phyloP scores from a whole-genome alignment of 768 basidiomycete genomes.

The Psilocybe subaeruginosa region DNA sequence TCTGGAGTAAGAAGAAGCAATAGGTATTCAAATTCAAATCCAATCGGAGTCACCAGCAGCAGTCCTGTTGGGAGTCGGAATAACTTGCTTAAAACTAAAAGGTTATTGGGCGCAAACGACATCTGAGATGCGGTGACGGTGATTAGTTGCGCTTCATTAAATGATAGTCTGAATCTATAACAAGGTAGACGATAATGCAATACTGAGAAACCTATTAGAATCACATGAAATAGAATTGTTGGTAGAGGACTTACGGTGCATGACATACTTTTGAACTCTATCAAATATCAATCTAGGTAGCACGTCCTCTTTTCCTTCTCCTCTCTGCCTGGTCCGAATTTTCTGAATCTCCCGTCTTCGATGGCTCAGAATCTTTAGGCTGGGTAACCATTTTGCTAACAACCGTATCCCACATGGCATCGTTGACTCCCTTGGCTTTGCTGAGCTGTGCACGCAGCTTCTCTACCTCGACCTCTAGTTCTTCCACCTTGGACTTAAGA shows the following conservation, averaged over 20 bases:
- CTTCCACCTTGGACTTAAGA: conserved; percentile 58
- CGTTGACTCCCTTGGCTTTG: conserved; percentile 90
- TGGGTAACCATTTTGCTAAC: conserved; percentile 59
- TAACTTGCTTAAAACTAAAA: too few relatives aligned
- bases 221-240: not conserved
- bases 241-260: not conserved
- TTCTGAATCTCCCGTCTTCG: conserved; percentile 11
- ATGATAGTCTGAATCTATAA: not conserved
- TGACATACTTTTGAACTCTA: not conserved
- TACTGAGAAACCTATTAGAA: not conserved
- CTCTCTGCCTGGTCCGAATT: conserved; percentile 19
- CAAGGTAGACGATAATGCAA: not conserved
- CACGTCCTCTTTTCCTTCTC: conserved; percentile 29
- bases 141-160: not conserved
- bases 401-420: conserved; percentile 90
- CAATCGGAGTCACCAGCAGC: too few relatives aligned
- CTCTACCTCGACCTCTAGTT: conserved; percentile 75
- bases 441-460: conserved; percentile 69
- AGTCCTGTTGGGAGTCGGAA: too few relatives aligned
- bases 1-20: not conserved
- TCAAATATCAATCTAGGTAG: conserved; percentile 12
- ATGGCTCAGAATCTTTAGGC: conserved; percentile 13
- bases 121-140: not conserved
- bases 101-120: too few relatives aligned
- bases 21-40: not conserved